Evolutionary conservation across 805 yeast genomes (phyloP).

Genomic region (Wickerhamiella azyma): DNA sequence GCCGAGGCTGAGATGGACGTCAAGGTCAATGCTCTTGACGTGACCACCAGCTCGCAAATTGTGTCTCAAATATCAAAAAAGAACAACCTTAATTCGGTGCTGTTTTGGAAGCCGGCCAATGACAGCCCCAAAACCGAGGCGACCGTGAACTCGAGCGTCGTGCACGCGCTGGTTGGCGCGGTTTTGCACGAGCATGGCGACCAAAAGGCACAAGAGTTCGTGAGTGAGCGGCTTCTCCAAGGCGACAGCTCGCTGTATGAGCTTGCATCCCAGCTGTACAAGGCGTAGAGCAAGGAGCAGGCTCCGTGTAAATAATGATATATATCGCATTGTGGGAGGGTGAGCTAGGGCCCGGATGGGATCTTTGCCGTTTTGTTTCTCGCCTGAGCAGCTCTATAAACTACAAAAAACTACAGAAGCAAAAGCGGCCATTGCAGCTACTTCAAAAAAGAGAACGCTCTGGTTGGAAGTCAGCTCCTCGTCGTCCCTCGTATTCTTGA

Average conservation of each 20-base stretch:
- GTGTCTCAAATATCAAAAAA: slow-evolving; percentile 20
- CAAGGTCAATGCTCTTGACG: slow-evolving; percentile 19
- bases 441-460: too few species aligned
- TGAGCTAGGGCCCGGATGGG: neutral
- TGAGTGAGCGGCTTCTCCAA: slow-evolving; percentile 33
- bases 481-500: too few species aligned
- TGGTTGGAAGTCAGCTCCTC: too few species aligned
- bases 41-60: slow-evolving; percentile 20
- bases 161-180: slow-evolving; percentile 56
- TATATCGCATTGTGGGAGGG: neutral
- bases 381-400: too few species aligned
- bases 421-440: too few species aligned
- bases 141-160: slow-evolving; percentile 38
- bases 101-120: slow-evolving; percentile 22
- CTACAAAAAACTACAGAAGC: too few species aligned
- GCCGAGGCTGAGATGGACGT: slow-evolving; percentile 16
- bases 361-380: too few species aligned
- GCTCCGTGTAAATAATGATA: neutral
- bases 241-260: slow-evolving; percentile 23
- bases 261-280: slow-evolving; percentile 1
- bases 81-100: slow-evolving; percentile 19
- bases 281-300: neutral
- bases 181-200: slow-evolving; percentile 51
- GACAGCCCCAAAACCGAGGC: slow-evolving; percentile 22
- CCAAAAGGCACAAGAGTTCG: slow-evolving; percentile 39